Percentiles rank a stretch among this genome's conserved stretches.
Evolutionary conservation across 108 stramenopile genomes (phyloP).

Genomic region (Fistulifera pelliculosa): DNA sequence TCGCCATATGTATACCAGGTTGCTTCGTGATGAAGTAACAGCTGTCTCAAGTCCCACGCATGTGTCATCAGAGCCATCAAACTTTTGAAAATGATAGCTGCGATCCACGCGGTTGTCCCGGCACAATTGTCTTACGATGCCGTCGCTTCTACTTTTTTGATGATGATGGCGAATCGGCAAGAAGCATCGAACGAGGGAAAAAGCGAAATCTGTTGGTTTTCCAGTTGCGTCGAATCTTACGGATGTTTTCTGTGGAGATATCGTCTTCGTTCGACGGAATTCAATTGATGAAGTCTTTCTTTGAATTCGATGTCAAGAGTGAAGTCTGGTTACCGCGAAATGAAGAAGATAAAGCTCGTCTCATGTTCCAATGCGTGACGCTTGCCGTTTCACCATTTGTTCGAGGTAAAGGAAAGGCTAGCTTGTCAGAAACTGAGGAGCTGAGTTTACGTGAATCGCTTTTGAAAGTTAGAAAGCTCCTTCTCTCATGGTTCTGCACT

Average conservation of each 20-base stretch:
- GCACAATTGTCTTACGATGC: constrained; percentile 25
- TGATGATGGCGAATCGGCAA: no score
- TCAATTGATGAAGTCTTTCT: constrained; percentile 32
- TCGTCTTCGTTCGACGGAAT: constrained; percentile 38
- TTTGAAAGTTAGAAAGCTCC: constrained; percentile 12
- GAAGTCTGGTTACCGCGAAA: constrained; percentile 19
- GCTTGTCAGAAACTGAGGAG: neutral
- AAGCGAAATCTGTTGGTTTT: constrained; percentile 8
- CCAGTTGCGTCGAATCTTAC: constrained; percentile 25
- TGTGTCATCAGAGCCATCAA: constrained; percentile 7
- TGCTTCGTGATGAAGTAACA: constrained; percentile 28
- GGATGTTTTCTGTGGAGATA: constrained; percentile 28
- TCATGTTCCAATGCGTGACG: constrained; percentile 52
- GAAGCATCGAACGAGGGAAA: no score
- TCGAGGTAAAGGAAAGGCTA: neutral
- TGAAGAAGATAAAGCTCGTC: constrained; percentile 36
- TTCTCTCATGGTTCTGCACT: constrained; percentile 48
- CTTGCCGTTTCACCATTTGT: constrained; percentile 16
- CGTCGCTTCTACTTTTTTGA: constrained; percentile 26
- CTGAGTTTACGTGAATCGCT: constrained; percentile 4
- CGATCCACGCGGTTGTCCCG: constrained; percentile 37
- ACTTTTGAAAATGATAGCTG: constrained; percentile 40
- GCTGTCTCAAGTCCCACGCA: constrained; percentile 10
- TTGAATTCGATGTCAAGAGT: constrained; percentile 16
- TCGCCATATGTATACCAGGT: constrained; percentile 40